Base-by-base conservation (phyloP, 179 eudicot species). In the Pouteria campechiana region DNA sequence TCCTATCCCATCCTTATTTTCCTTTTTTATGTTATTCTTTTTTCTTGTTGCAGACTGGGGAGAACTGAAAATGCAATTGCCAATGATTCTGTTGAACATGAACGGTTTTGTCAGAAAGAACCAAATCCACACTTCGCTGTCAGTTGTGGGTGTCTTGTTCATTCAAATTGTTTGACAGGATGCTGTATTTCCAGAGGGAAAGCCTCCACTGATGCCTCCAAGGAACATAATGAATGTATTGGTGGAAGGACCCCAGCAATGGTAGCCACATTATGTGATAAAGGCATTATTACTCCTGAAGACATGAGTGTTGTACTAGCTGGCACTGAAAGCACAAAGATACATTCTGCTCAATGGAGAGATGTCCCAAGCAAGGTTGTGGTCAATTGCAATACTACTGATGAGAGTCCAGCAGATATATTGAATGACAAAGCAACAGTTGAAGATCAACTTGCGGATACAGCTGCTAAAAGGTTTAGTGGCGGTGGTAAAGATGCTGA, bases 301-400 rank as follows among this genome's bases (percentile, higher is more conserved):
- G 70, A 36, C 48, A 61, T 29, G 19, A 35, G 30, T 13, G 37
- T 45, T 32, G 37, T 40, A 19, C 33, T 40, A 17, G 58, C 53
- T 11, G 22, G 31, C 52, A 52, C 24, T 52, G 60, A 46, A 31
- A 57, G 51, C 54, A n/a, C 22, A 16, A 60, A 37, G 50, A 41
- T 28, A 29, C 48, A 46, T 50, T 45, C 44, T 42, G 67, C 65
- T 63, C 76, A 65, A 35, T 76, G 83, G 78, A 65, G 63, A 52
- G 73, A 76, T 65, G 72, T 73, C 41, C 78, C 90, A 25, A 49
- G 48, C 50, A 68, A 61, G 54, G 45, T 15, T 18, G 37, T 49
- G 38, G 37, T 32, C 35, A 54, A 15, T 10, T 27, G 55, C 27
- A 54, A 58, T 54, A 33, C 50, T 43, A 36, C 48, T 42, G 44